Evolutionary conservation across 352 stramenopile species (phyloP), one percentile per base, ranked within the genome.

Genomic region (Phytophthora litchii): DNA sequence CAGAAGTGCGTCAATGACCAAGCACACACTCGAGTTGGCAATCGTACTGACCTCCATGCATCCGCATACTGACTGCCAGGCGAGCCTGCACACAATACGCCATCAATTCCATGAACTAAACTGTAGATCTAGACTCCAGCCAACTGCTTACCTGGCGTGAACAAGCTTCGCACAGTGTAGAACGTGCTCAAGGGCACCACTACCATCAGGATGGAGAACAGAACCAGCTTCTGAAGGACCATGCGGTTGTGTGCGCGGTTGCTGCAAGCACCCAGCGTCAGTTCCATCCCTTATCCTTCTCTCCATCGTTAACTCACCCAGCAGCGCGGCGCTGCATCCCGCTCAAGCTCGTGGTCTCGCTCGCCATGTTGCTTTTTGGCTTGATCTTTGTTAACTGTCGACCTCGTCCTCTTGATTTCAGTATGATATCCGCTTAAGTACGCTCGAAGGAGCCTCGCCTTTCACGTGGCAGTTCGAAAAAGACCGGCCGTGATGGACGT

Each of bases 171-270:
- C 27, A 91, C 73, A 9, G 59, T 52, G 64, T 80, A 91, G 48
- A 89, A 94, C 31, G 85, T 87, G 47, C 52, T 63, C 36, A 94
- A 40, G 0, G 85, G 83, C 36, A 87, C 61, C 32, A 64, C 54
- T 14, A 81, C 45, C 81, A 94, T 94, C 49, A 92, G 58, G 37
- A 85, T 42, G 35, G 83, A 89, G 64, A 91, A 94, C 42, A 83
- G 63, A 20, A 69, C 67, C 37, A 94, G 66, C 64, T 94, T 94
- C 44, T 73, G 74, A 46, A 85, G 77, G 27, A 92, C 85, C 65
- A 80, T 78, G 17, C 67, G 71, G 51, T 94, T 94, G 60, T 91
- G 84, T 19, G 60, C 76, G 41, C 74, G 80, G 54, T 93, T 87
- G 45, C 84, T 93, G 42, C 32, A 47, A 40, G 44, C 0, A 55